Conservation (phyloP, 2,329 filamentous ascomycete species). For the Thermomyces lanuginosus region DNA sequence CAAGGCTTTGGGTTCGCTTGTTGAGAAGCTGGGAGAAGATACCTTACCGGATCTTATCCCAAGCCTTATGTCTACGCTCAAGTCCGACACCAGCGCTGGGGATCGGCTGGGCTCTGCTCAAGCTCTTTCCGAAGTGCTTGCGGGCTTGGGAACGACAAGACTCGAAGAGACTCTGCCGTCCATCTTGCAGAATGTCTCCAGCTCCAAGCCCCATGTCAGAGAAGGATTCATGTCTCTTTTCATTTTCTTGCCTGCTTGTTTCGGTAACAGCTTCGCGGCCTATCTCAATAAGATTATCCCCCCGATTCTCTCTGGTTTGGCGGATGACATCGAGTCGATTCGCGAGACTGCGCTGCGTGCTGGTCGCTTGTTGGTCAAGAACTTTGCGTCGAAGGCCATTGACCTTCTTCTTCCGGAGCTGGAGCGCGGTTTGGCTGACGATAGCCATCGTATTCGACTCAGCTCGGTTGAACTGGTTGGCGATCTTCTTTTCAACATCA, state of each 20-base stretch:
- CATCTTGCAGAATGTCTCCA: conserved; percentile 89
- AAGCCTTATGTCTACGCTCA: conserved; percentile 91
- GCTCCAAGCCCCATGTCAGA: conserved; percentile 72
- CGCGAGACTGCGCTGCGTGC: conserved; percentile 91
- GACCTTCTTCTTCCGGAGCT: conserved; percentile 87
- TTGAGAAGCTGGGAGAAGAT: conserved; percentile 96
- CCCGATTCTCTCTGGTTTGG: conserved; percentile 80
- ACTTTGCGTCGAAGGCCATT: conserved; percentile 88
- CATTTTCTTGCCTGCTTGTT: conserved; percentile 97
- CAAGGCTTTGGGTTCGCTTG: conserved; percentile 84
- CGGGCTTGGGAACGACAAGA: conserved; percentile 78
- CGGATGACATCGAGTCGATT: conserved; percentile 91
- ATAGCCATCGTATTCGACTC: conserved; percentile 92
- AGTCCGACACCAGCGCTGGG: conserved; percentile 89
- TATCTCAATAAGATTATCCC: conserved; percentile 94
- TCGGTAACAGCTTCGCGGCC: conserved; percentile 94
- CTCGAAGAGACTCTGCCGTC: conserved; percentile 92
- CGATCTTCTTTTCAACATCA: conserved; percentile 93
- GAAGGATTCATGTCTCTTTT: conserved; percentile 99
- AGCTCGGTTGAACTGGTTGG: conserved; percentile 96
- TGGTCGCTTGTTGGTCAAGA: conserved; percentile 89
- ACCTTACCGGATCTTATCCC: conserved; percentile 93
- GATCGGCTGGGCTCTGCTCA: conserved; percentile 93
- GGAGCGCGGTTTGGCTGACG: conserved; percentile 89
- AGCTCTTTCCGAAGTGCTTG: conserved; percentile 88